phyloP scores from a whole-genome alignment of 2,329 filamentous ascomycete genomes.

The Neonectria coccinea region DNA sequence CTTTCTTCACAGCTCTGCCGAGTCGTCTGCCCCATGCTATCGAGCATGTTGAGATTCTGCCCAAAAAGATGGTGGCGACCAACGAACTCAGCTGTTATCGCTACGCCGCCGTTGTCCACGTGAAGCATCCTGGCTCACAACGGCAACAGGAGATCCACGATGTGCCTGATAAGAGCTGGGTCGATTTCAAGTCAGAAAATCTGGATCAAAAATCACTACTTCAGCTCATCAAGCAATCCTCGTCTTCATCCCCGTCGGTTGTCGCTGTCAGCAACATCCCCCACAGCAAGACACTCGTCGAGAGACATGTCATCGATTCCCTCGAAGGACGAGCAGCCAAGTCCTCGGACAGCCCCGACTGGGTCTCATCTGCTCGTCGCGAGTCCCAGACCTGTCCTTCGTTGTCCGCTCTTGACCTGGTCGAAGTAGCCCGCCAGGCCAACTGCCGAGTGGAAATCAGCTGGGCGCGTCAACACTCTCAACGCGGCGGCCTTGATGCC shows the following conservation, averaged over 20 bases:
- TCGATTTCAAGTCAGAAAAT: conserved; percentile 33
- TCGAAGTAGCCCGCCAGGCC: conserved; percentile 42
- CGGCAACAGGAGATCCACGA: conserved; percentile 20
- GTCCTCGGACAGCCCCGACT: conserved; percentile 4
- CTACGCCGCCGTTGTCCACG: conserved; percentile 35
- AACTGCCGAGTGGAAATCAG: conserved; percentile 60
- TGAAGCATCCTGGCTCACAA: background rate
- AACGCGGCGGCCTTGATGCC: conserved; percentile 43
- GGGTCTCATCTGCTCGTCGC: conserved; percentile 21
- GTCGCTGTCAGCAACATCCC: conserved; percentile 44
- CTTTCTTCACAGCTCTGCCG: conserved; percentile 12
- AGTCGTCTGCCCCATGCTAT: conserved; percentile 33
- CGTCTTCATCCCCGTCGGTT: rapidly evolving
- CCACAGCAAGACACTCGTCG: conserved; percentile 47
- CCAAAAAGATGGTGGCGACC: conserved; percentile 45
- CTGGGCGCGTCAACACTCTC: conserved; percentile 57
- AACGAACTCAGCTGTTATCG: conserved; percentile 44
- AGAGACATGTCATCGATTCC: conserved; percentile 36
- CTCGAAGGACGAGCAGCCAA: conserved; percentile 8
- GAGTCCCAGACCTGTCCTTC: conserved; percentile 19
- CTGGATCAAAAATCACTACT: conserved; percentile 27
- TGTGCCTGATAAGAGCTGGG: conserved; percentile 31
- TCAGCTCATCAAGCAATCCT: conserved; percentile 18
- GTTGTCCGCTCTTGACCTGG: conserved; percentile 33
- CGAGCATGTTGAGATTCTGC: conserved; percentile 46